Evolutionary conservation across 306 rosid species (phyloP), one percentile per base, ranked within the genome.

Genomic region (Adenanthera pavonina): DNA sequence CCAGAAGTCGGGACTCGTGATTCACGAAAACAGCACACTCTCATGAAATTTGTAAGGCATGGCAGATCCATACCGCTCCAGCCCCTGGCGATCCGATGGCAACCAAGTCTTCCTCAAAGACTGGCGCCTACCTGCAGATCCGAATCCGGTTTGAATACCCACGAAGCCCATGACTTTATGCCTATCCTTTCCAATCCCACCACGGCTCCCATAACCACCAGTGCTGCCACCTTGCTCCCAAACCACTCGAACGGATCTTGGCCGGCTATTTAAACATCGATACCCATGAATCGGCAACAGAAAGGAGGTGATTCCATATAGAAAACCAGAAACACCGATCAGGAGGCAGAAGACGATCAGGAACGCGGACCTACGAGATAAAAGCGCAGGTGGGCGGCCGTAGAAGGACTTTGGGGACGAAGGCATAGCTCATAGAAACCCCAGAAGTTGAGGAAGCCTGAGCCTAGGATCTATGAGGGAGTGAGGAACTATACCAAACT

Each of bases 41-140:
- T 19, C 35, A 46, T 16, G 15, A 74, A 78, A 61, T 33, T 33
- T 19, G 51, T 2, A 19, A 8, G 65, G 78, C 15, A 7, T 17
- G 41, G 34, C 59, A 46, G 44, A 74, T 68, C 7, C 30, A 68
- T 85, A 93, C 99, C 99, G 85, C 85, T 88, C 86, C 47, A 95
- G 96, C 6, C 91, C 91, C 75, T 87, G 87, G n/a, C 83, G 88
- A 89, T 95, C 94, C 8, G 98, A 87, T 43, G 98, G 99, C 81
- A 93, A 86, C 99, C 99, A 95, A 79, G 99, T 95, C 74, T 87
- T 90, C 80, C 99, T 87, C 89, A 95, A 69, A 1, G 99, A 72
- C 1, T 19, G 76, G 51, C 99, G 84, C 60, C 99, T 85, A 6
- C 98, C 98, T 4, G 62, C 92, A 30, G 99, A 95, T 80, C 86